Evolutionary conservation across 768 basidiomycete genomes (phyloP), one percentile per base, ranked within the genome.

Genomic region (Termitomyces sp.): DNA sequence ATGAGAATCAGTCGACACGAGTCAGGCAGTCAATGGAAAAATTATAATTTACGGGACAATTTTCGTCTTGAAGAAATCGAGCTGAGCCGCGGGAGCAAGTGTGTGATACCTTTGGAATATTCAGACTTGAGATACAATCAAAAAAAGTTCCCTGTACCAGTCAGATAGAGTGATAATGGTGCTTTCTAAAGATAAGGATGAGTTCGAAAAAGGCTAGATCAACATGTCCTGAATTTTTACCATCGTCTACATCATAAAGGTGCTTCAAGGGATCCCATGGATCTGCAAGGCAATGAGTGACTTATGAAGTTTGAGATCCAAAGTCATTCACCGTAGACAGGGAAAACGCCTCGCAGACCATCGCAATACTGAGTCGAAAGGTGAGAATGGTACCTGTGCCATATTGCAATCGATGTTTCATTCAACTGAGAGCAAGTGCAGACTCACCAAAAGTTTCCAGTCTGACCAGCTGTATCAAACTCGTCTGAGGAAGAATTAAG

Each of bases 361-460:
- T 82, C 80, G 29, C 80, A 80, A 56, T 81, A 81, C 60, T 81
- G 80, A 4, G 75, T 74, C 5, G 71, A 70, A 41, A 72, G 66
- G 54, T 81, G 80, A 15, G 76, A 77, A 59, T 81, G 79, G 54
- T 57, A 72, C 70, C 68, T 68, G 56, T 16, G 33, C 20, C 16
- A 26, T 22, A 10, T 51, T 24, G 22, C 34, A 1, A 33, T 36
- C 24, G 15, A 24, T 10, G 24, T 16, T 24, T 8, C 2, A 22
- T 15, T 36, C 18, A 68, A 52, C 53, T 62, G n/a, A 18, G 2
- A 29, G 1, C 41, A 13, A 22, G 4, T 0, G 29, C 39, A 5
- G 16, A 22, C n/a, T 15, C 29, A 42, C 15, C 45, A 16, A 29
- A 29, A 16, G 16, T 66, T 69, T 60, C 70, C 70, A 0, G 71